Evolutionary conservation across 2,329 filamentous ascomycete genomes (phyloP).

Genomic region (Didymella sp.): DNA sequence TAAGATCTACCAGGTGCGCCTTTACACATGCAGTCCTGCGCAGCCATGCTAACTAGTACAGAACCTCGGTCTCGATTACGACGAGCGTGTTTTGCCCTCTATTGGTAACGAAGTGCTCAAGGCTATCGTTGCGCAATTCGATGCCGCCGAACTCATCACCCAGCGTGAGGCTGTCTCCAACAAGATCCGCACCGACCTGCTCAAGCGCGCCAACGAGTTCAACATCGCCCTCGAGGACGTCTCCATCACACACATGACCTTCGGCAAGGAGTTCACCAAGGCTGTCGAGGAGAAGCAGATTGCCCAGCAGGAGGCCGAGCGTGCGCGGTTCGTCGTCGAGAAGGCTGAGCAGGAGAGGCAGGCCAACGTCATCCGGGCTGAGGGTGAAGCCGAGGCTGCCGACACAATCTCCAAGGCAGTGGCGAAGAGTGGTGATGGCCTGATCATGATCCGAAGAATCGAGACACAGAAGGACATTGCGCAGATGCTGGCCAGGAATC

Average conservation of each 20-base stretch:
- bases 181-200: slow-evolving; percentile 89
- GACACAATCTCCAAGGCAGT: slow-evolving; percentile 95
- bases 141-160: slow-evolving; percentile 77
- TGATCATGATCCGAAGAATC: slow-evolving; percentile 96
- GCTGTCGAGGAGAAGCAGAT: slow-evolving; percentile 99
- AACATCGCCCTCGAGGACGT: slow-evolving; percentile 99
- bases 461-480: slow-evolving; percentile 97
- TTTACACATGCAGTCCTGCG: no score
- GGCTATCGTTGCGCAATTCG: slow-evolving; percentile 62
- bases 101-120: slow-evolving; percentile 64
- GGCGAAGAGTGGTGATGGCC: slow-evolving; percentile 87
- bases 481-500: slow-evolving; percentile 84
- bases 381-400: slow-evolving; percentile 96
- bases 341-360: slow-evolving; percentile 98
- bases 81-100: slow-evolving; percentile 67
- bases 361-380: slow-evolving; percentile 96
- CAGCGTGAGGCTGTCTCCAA: slow-evolving; percentile 97
- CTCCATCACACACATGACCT: slow-evolving; percentile 99
- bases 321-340: slow-evolving; percentile 97
- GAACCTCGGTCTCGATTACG: slow-evolving; percentile 98
- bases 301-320: slow-evolving; percentile 97
- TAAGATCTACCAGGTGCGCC: slow-evolving; percentile 93
- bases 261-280: slow-evolving; percentile 97
- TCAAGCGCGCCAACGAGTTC: slow-evolving; percentile 93
- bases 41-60: slow-evolving; percentile 56